These are phyloP conservation scores for Yamadazyma atlantica DNA, from an alignment of 1,139 yeast species.

Conservation along the genomic window DNA sequence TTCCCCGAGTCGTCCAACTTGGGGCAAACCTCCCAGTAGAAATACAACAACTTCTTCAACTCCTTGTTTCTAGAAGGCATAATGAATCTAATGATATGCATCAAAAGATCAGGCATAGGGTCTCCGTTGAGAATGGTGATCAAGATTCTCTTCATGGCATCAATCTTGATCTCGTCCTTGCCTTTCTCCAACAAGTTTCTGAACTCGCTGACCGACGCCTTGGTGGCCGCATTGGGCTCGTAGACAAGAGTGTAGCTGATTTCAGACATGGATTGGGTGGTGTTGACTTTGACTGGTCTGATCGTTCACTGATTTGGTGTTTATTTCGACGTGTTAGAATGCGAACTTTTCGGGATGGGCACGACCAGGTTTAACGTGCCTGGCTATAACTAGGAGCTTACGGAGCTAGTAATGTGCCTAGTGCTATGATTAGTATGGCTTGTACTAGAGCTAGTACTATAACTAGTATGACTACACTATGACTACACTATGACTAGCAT, in stretches of 20 bases:
- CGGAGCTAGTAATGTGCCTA: no score
- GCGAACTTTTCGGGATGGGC: neutral
- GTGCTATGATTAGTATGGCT: no score
- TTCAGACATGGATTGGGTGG: no score
- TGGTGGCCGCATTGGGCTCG: slow-evolving; percentile 71
- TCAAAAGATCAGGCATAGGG: slow-evolving; percentile 88
- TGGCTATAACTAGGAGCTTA: no score
- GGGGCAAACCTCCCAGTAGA: slow-evolving; percentile 98
- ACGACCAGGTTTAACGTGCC: no score
- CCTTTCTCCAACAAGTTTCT: slow-evolving; percentile 84
- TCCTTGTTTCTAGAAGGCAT: slow-evolving; percentile 95
- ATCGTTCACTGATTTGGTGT: neutral
- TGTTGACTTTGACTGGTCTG: no score
- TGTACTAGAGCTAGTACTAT: no score
- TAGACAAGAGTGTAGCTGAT: slow-evolving; percentile 70
- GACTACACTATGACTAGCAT: no score
- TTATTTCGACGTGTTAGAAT: slow-evolving; percentile 16
- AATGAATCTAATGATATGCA: slow-evolving; percentile 95
- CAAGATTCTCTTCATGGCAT: slow-evolving; percentile 85
- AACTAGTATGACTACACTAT: no score
- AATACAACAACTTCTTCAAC: slow-evolving; percentile 86
- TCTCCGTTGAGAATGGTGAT: slow-evolving; percentile 91
- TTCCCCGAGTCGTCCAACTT: slow-evolving; percentile 86
- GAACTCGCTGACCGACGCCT: slow-evolving; percentile 74
- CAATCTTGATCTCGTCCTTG: slow-evolving; percentile 81